Conservation (phyloP, 2,329 filamentous ascomycete genomes). For the Ceratocystis smalleyi region DNA sequence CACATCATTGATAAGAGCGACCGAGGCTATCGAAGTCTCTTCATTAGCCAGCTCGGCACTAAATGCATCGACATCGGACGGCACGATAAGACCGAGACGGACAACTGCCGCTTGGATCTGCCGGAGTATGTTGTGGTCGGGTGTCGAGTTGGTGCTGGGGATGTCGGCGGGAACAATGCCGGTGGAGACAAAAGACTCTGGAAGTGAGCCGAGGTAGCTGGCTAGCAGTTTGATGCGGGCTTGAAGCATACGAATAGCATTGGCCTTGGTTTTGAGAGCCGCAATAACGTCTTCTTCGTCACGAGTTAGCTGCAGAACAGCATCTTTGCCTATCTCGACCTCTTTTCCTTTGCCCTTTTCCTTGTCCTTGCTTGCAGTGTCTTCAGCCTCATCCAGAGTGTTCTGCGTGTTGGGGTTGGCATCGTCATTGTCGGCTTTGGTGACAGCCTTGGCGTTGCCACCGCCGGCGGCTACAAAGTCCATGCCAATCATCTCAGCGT, state of each 20-base stretch:
- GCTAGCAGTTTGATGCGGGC: slow-evolving; percentile 56
- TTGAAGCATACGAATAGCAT: slow-evolving; percentile 87
- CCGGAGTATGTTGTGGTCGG: slow-evolving; percentile 62
- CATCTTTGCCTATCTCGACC: slow-evolving; percentile 22
- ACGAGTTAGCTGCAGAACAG: slow-evolving; percentile 31
- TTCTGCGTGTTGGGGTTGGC: slow-evolving; percentile 16
- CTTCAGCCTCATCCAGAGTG: too few relatives aligned
- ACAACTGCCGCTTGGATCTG: slow-evolving; percentile 76
- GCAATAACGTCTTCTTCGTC: slow-evolving; percentile 48
- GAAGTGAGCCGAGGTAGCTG: slow-evolving; percentile 60
- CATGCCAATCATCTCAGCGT: slow-evolving; percentile 95
- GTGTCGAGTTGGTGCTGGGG: slow-evolving; percentile 24
- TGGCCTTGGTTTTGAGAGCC: slow-evolving; percentile 68
- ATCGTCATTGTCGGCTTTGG: slow-evolving; percentile 22
- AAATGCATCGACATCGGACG: slow-evolving; percentile 50
- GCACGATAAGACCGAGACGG: slow-evolving; percentile 66
- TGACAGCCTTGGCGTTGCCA: slow-evolving; percentile 58
- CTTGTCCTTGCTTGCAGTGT: slow-evolving; percentile 21
- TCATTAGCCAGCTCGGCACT: slow-evolving; percentile 58
- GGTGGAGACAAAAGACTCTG: slow-evolving; percentile 40
- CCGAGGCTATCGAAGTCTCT: slow-evolving; percentile 67
- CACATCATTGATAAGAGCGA: slow-evolving; percentile 59
- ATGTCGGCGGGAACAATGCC: slow-evolving; percentile 24
- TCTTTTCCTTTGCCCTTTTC: slow-evolving; percentile 19
- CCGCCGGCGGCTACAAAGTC: slow-evolving; percentile 80